Evolutionary conservation across 306 rosid genomes (phyloP).

Genomic region (Ammopiptanthus mongolicus): DNA sequence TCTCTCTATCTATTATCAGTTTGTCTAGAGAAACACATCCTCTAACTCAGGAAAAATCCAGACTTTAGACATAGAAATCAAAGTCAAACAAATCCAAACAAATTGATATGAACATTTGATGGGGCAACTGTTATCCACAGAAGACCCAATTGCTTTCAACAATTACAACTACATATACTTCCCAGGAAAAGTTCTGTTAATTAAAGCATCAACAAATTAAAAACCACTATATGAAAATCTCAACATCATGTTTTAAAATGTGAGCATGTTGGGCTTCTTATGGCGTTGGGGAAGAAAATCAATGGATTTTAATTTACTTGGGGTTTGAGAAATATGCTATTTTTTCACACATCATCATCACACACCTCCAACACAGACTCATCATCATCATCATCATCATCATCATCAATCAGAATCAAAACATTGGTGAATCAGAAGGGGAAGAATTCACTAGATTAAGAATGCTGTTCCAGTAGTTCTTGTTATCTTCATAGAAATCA

Average conservation of each 20-base stretch:
- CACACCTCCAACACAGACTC: neutral
- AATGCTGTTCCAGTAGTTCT: slow-evolving; percentile 91
- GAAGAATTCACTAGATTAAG: slow-evolving; percentile 91
- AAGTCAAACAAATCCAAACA: slow-evolving; percentile 29
- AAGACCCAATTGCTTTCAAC: slow-evolving; percentile 22
- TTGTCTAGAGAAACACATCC: slow-evolving; percentile 18
- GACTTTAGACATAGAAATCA: neutral
- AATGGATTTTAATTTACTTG: neutral
- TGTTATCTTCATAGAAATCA: slow-evolving; percentile 74
- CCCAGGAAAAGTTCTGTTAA: slow-evolving; percentile 22
- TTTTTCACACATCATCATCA: neutral
- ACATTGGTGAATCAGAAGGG: slow-evolving; percentile 76
- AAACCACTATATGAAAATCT: slow-evolving; percentile 24
- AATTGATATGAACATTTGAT: slow-evolving; percentile 38
- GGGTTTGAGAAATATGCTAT: slow-evolving; percentile 10
- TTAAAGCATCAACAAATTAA: slow-evolving; percentile 19
- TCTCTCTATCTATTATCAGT: slow-evolving; percentile 22
- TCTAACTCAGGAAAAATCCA: slow-evolving; percentile 11
- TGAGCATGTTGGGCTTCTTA: neutral
- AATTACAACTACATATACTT: slow-evolving; percentile 19
- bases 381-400: no score
- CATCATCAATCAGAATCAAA: slow-evolving; percentile 29
- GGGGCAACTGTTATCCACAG: slow-evolving; percentile 25
- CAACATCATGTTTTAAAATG: slow-evolving; percentile 4
- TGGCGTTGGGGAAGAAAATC: slow-evolving; percentile 11